Base-by-base conservation (phyloP, 2,329 filamentous ascomycete genomes). In the Alternaria burnsii region DNA sequence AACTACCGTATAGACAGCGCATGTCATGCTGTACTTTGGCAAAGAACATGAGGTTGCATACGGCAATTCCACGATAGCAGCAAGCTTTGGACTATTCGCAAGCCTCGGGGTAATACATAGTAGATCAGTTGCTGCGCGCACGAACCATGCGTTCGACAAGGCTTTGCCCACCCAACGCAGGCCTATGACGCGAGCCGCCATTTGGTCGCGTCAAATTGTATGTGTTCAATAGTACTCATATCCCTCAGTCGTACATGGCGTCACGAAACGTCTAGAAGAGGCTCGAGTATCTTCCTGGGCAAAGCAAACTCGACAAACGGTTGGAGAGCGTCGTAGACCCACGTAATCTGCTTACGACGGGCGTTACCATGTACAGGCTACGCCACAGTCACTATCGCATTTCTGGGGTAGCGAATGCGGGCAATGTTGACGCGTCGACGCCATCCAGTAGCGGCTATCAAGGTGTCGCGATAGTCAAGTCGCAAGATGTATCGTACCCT, bases 121-220 rank as follows among this genome's bases (percentile, higher is more conserved):
- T 50, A 36, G 38, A 28, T 28, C 48, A 36, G 38, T 47, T 22
- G 34, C 26, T 30, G 38, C 34, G 22, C 22, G 60, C 60, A 62
- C 60, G 53, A 44, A 44, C 60, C 60, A 60, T 20, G 48, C 32
- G 57, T 60, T 59, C 56, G 38, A 52, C 20, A 16, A 43, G 44
- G 46, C 22, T 18, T 24, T 32, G 44, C 43, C 26, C 22, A 42
- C 42, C 40, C n/a, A 46, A 28, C 32, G 50, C 41, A 38, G 30
- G 30, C 46, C 22, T 48, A 20, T 34, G 28, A 36, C 20, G 30
- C 46, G 46, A 48, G 46, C 46, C 46, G 20, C 14, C 14, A 26
- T 20, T 38, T 5, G 46, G 34, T 50, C 20, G 46, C 46, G 34
- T 50, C 46, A 6, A 8, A 38, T 26, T 22, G 8, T 10, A 16